Evolutionary conservation across 1,139 yeast genomes (phyloP).

Genomic region (Protomyces inundatus): DNA sequence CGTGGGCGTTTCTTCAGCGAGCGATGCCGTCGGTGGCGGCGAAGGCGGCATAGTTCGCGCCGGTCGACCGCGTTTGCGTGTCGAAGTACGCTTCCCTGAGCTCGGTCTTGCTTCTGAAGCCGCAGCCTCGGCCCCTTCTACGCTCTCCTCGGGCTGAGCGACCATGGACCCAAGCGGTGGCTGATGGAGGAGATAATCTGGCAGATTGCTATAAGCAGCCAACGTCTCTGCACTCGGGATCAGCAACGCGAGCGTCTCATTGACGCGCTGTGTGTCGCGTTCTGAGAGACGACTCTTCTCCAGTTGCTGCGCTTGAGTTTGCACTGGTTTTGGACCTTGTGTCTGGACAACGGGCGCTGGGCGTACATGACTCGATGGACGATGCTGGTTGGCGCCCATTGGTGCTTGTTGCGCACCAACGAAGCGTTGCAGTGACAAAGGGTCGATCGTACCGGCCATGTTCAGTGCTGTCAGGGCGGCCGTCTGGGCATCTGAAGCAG

Average conservation of each 20-base stretch:
- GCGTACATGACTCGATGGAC: background rate
- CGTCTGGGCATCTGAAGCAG: background rate
- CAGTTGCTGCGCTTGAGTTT: background rate
- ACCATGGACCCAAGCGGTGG: background rate
- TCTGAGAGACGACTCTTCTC: background rate
- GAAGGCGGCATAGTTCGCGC: background rate
- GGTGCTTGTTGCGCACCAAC: background rate
- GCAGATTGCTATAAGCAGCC: background rate
- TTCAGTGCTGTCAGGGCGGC: background rate
- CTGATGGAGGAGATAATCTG: background rate
- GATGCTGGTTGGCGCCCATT: background rate
- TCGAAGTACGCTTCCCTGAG: background rate
- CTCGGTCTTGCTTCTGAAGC: background rate
- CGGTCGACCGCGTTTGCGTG: background rate
- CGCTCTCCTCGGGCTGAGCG: background rate
- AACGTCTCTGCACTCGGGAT: background rate
- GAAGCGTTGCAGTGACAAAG: background rate
- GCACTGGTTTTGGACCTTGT: background rate
- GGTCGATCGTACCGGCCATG: background rate
- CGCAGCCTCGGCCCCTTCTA: background rate
- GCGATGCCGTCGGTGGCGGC: background rate
- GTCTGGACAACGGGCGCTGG: background rate
- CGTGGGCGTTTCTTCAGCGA: too few relatives aligned
- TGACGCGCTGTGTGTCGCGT: background rate
- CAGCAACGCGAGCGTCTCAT: background rate